Base-by-base conservation (phyloP, 1,284 basidiomycete species). In the Ustilago xerochloae region DNA sequence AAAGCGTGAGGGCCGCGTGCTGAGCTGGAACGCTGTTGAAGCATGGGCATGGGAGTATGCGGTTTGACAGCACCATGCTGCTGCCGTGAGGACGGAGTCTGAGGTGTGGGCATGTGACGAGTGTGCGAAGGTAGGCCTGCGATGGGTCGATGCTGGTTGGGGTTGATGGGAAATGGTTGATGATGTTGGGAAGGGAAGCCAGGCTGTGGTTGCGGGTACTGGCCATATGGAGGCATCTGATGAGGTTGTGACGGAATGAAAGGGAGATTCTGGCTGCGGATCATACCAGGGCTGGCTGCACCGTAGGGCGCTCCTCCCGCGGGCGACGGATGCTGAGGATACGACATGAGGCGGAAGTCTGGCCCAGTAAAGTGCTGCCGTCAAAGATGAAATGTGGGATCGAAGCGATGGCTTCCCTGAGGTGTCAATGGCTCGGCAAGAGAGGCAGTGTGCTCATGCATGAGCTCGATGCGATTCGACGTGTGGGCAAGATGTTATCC, bases 321-420 rank as follows among this genome's bases (percentile, higher is more conserved):
- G 51, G 52, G 53, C 52, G 66, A 63, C 12, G 66, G 47, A 39
- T 69, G 57, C 39, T 63, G 66, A 26, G 56, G 20, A 60, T 69
- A 69, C 15, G 61, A 60, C 56, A 69, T 69, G 60, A 52, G 61
- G 39, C 35, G 51, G 39, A 51, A 63, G 60, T 22, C 22, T 12
- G 51, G 28, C 16, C 7, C 28, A 41, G 43, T 35, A 51, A 55
- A 45, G 48, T 43, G 63, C 28, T 39, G 51, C 24, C 32, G 36
- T 18, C 16, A 36, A n/a, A 62, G 64, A 67, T 67, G 64, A 67
- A 67, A 67, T 62, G 64, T 67, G 54, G 59, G 64, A 58, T 51
- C 20, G 24, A 32, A 24, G 46, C 8, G 35, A 8, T 18, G n/a
- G 28, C 39, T 52, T 28, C 36, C 28, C 32, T 28, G 50, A 45